These are phyloP conservation scores for Trypethelium eluteriae DNA, from an alignment of 495 filamentous ascomycete genomes.

Conservation along the genomic window DNA sequence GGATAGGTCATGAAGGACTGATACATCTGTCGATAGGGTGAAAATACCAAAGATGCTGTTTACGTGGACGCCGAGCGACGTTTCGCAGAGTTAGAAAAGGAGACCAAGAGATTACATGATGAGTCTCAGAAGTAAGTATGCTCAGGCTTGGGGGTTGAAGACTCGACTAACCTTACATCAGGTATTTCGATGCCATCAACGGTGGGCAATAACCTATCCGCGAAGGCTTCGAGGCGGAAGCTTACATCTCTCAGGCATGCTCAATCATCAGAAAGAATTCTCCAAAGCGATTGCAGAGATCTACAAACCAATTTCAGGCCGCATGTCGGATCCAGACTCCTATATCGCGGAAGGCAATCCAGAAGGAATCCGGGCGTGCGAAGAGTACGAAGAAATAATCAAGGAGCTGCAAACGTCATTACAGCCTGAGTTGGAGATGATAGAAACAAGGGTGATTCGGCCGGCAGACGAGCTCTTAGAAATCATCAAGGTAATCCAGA, in stretches of 20 bases:
- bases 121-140: slow-evolving; percentile 68
- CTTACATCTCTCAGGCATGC: slow-evolving; percentile 59
- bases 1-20: neutral
- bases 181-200: slow-evolving; percentile 92
- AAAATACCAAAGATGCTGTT: slow-evolving; percentile 86
- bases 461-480: slow-evolving; percentile 93
- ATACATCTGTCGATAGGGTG: slow-evolving; percentile 45
- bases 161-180: slow-evolving; percentile 17
- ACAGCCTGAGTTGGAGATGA: slow-evolving; percentile 92
- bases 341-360: slow-evolving; percentile 73
- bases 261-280: slow-evolving; percentile 96
- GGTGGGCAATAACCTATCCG: slow-evolving; percentile 38
- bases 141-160: neutral
- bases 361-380: slow-evolving; percentile 91
- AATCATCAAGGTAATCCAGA: slow-evolving; percentile 90
- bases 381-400: slow-evolving; percentile 91
- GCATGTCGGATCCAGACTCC: slow-evolving; percentile 85
- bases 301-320: slow-evolving; percentile 96
- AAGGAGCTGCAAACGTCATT: slow-evolving; percentile 82
- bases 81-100: slow-evolving; percentile 84
- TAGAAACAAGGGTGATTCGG: slow-evolving; percentile 80
- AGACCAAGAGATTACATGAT: slow-evolving; percentile 94
- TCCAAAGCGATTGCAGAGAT: slow-evolving; percentile 90
- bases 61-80: slow-evolving; percentile 91
- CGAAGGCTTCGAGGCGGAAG: slow-evolving; percentile 16